These are phyloP conservation scores for Amauroascus niger DNA, from an alignment of 2,329 filamentous ascomycete genomes.

Conservation along the genomic window DNA sequence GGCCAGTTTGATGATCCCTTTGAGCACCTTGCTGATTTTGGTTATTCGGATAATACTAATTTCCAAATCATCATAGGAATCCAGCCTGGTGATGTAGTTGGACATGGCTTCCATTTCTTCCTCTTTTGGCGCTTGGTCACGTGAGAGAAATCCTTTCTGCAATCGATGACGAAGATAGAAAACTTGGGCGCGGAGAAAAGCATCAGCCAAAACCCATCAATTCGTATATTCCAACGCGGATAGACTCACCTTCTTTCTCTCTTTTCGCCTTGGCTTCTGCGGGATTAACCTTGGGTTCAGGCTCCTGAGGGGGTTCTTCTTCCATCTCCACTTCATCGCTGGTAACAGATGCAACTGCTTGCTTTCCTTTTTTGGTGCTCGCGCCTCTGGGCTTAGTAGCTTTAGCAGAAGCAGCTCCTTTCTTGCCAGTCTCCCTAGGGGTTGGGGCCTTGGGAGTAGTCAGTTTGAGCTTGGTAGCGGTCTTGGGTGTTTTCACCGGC, in stretches of 20 bases:
- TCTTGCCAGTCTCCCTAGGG: conserved; percentile 37
- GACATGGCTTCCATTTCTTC: conserved; percentile 47
- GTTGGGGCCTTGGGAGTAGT: conserved; percentile 51
- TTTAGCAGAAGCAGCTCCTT: conserved; percentile 45
- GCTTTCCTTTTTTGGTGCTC: conserved; percentile 53
- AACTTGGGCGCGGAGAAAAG: conserved; percentile 46
- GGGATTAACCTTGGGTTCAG: conserved; percentile 46
- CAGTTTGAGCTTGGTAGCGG: conserved; percentile 43
- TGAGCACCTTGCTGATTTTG: conserved; percentile 98
- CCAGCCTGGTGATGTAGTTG: conserved; percentile 56
- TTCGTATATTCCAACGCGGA: too few relatives aligned
- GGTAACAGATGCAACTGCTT: conserved; percentile 44
- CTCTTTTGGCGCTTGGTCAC: conserved; percentile 75
- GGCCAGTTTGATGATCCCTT: conserved; percentile 80
- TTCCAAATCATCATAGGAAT: conserved; percentile 71
- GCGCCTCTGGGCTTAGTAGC: conserved; percentile 46
- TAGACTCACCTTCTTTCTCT: conserved; percentile 45
- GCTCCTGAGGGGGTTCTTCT: conserved; percentile 41
- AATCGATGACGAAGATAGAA: conserved; percentile 88
- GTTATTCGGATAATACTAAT: conserved; percentile 79
- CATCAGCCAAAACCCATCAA: conserved; percentile 13
- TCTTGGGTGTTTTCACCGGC: conserved; percentile 58
- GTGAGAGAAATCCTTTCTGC: conserved; percentile 82
- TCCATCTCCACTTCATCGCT: conserved; percentile 46
- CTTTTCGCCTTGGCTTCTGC: conserved; percentile 48